Base-by-base conservation (phyloP, 106 monocot species). In the Allium fistulosum region DNA sequence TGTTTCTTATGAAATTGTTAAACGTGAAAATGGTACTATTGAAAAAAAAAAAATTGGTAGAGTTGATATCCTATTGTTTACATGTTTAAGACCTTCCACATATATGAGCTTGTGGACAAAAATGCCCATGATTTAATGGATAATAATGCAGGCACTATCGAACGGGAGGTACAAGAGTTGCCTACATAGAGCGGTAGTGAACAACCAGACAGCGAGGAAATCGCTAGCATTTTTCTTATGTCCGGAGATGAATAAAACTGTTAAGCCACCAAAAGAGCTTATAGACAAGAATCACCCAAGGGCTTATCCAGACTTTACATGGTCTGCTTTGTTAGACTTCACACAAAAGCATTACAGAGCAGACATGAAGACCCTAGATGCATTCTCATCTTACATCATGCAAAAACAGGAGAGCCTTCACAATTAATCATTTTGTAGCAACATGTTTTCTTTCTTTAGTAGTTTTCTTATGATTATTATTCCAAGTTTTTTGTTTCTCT, bases 341-440 rank as follows among this genome's bases (percentile, higher is more conserved):
- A 95, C 95, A 8, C 95, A 95, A 74, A 85, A 83, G 66, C 95
- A 88, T 57, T 95, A 95, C 81, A 59, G 95, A 17, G 83, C 95
- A 4, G 95, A 95, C 62, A 83, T 76, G 72, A 85, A 76, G 56
- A 95, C 95, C 13, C 88, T 95, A 16, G 77, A 81, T 4, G 88
- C 77, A 15, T 95, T 95, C 88, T 58, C 88, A 58, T 52, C 76
- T 16, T 91, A 91, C 91, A 59, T 94, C 58, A 53, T 58, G 12
- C 51, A 26, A 49, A 10, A 17, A 12, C 66, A 67, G 0, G 51
- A 26, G 51, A 2, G 48, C 45, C 16, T 10, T 11, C 53, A 55
- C 53, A 55, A 64, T 16, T 17, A 27, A 67, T 26, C 8, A 17
- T 22, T 5, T 7, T n/a, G 26, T 14, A 10, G 3, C 14, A 9